Percentiles rank a stretch among this genome's conserved stretches.
phyloP scores from a whole-genome alignment of 78 protist genomes.

The slime mould (Dictyostelium discoideum) region DNA sequence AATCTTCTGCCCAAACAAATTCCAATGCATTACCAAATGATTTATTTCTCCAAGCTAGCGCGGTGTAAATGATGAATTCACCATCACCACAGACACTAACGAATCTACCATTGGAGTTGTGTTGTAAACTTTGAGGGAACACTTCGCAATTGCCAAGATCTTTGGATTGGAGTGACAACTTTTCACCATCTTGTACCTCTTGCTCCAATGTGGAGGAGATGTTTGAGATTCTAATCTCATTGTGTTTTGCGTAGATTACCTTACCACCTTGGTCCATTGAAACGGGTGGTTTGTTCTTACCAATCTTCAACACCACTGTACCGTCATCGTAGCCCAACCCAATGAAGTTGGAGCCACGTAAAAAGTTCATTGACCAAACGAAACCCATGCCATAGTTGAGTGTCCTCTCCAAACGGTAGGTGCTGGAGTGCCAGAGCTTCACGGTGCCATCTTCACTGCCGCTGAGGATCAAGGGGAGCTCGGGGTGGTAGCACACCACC shows the following conservation, averaged over 20 bases:
- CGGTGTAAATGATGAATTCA: slow-evolving; percentile 98
- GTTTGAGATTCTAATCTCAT: slow-evolving; percentile 86
- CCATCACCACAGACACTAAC: slow-evolving; percentile 98
- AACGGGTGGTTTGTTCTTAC: slow-evolving; percentile 96
- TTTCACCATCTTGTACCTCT: slow-evolving; percentile 92
- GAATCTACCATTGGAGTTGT: slow-evolving; percentile 95
- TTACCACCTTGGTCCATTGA: slow-evolving; percentile 97
- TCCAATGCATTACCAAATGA: slow-evolving; percentile 96
- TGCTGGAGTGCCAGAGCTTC: slow-evolving; percentile 95
- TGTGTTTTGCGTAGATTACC: slow-evolving; percentile 92
- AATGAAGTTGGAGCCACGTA: slow-evolving; percentile 85
- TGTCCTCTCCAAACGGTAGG: slow-evolving; percentile 95
- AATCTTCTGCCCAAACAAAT: slow-evolving; percentile 95
- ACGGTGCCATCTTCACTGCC: slow-evolving; percentile 96
- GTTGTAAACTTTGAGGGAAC: slow-evolving; percentile 89
- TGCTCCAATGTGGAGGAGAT: not conserved
- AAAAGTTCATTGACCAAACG: slow-evolving; percentile 93
- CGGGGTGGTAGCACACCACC: slow-evolving; percentile 96
- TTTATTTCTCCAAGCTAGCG: slow-evolving; percentile 95
- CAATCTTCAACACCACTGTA: slow-evolving; percentile 95
- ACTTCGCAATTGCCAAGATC: slow-evolving; percentile 96
- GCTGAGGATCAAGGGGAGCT: slow-evolving; percentile 96
- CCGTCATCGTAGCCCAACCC: slow-evolving; percentile 98
- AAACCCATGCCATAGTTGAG: slow-evolving; percentile 96
- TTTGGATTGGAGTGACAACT: slow-evolving; percentile 82